Evolutionary conservation across 2,329 filamentous ascomycete genomes (phyloP).

Genomic region (Epichloe sp.): DNA sequence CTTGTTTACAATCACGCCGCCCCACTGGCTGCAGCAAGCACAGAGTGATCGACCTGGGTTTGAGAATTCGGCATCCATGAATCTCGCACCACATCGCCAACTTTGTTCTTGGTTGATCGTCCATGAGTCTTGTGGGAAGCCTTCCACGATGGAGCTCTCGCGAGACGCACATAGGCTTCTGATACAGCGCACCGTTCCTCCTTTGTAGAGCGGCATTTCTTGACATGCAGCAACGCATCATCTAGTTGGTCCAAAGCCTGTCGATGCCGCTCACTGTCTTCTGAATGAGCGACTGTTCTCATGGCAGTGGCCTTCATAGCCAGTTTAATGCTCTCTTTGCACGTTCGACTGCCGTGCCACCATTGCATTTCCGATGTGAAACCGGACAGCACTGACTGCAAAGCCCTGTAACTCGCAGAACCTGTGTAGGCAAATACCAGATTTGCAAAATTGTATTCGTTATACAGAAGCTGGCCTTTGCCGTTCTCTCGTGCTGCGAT

Average conservation of each 20-base stretch:
- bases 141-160: background rate
- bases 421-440: conserved; percentile 22
- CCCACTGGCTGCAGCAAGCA: background rate
- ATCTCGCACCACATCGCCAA: background rate
- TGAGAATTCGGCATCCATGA: background rate
- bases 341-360: conserved; percentile 24
- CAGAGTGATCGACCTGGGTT: background rate
- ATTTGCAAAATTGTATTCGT: conserved; percentile 24
- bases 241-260: conserved; percentile 13
- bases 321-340: conserved; percentile 25
- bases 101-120: background rate
- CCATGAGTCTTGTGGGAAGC: background rate
- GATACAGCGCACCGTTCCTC: conserved; percentile 9
- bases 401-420: conserved; percentile 17
- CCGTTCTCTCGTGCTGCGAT: conserved; percentile 25
- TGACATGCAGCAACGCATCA: conserved; percentile 13
- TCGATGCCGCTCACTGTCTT: conserved; percentile 10
- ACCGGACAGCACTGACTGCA: conserved; percentile 17
- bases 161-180: conserved; percentile 11
- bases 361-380: conserved; percentile 19
- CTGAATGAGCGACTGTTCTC: conserved; percentile 10
- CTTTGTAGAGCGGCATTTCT: conserved; percentile 10
- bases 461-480: conserved; percentile 22
- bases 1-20: conserved; percentile 1
- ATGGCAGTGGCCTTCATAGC: conserved; percentile 22